Conservation (phyloP, 2,329 filamentous ascomycete genomes). For the Arthrobotrys pseudoclavata region DNA sequence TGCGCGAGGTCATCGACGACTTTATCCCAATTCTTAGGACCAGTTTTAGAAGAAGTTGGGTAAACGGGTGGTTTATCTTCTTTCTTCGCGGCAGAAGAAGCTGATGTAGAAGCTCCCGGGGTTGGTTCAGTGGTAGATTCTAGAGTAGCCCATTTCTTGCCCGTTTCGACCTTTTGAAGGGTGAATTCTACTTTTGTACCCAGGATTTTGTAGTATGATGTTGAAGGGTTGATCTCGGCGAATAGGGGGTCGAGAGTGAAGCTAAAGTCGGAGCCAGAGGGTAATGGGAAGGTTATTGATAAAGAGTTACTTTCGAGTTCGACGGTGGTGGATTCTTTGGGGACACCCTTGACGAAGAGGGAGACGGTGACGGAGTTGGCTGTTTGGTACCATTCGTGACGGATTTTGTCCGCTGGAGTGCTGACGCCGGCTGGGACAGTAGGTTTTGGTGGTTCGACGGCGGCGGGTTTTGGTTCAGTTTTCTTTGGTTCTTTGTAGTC, state of each 20-base stretch:
- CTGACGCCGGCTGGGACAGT: constrained; percentile 56
- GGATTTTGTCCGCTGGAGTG: constrained; percentile 73
- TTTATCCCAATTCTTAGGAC: constrained; percentile 93
- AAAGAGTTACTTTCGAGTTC: constrained; percentile 65
- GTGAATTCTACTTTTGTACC: constrained; percentile 84
- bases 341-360: constrained; percentile 75
- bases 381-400: constrained; percentile 78
- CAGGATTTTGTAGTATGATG: constrained; percentile 76
- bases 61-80: constrained; percentile 73
- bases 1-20: constrained; percentile 71
- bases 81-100: constrained; percentile 61
- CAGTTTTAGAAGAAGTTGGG: constrained; percentile 85
- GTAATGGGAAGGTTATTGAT: constrained; percentile 71
- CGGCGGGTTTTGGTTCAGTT: constrained; percentile 56
- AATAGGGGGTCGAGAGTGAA: constrained; percentile 75
- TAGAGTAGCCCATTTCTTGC: constrained; percentile 76
- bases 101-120: constrained; percentile 57
- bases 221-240: constrained; percentile 73
- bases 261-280: constrained; percentile 72
- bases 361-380: constrained; percentile 73
- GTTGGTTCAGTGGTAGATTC: constrained; percentile 67
- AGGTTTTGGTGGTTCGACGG: constrained; percentile 44
- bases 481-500: constrained; percentile 55
- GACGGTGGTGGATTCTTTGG: constrained; percentile 71
- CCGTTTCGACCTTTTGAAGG: constrained; percentile 76